Evolutionary conservation across 1,284 basidiomycete genomes (phyloP).

Genomic region (Singerocomus inundabilis): DNA sequence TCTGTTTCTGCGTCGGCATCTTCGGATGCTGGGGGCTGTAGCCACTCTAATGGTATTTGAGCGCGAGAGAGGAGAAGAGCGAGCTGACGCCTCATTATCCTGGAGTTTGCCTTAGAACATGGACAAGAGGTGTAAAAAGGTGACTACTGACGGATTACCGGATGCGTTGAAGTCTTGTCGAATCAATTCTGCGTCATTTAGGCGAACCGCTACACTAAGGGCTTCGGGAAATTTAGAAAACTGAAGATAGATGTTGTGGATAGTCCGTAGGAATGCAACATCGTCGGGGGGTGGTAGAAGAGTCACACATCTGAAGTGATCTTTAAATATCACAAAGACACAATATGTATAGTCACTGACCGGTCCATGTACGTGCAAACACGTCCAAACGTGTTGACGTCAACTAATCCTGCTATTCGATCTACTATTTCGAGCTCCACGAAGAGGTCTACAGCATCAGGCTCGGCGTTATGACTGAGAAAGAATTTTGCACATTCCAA

Average conservation of each 20-base stretch:
- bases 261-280: constrained; percentile 84
- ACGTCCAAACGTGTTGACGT: constrained; percentile 85
- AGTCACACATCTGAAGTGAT: constrained; percentile 71
- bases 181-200: constrained; percentile 83
- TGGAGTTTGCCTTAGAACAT: constrained; percentile 32
- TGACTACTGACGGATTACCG: constrained; percentile 68
- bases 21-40: constrained; percentile 57
- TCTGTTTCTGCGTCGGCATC: constrained; percentile 62
- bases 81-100: constrained; percentile 93
- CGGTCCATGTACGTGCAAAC: constrained; percentile 99
- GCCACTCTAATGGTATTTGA: constrained; percentile 90
- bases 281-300: constrained; percentile 95
- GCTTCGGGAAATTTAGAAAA: constrained; percentile 92
- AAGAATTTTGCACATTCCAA: constrained; percentile 91
- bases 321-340: constrained; percentile 12
- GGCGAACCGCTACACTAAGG: constrained; percentile 81
- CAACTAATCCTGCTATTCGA: constrained; percentile 74
- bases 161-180: constrained; percentile 85
- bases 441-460: constrained; percentile 95
- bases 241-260: constrained; percentile 88
- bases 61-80: constrained; percentile 93
- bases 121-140: not conserved
- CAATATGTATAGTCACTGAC: constrained; percentile 44
- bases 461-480: constrained; percentile 94
- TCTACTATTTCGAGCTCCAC: constrained; percentile 94